A percentile compares a stretch with the other conserved stretches of the same genome.
phyloP scores from a whole-genome alignment of 177 flowering plant genomes.

The Vitis hybrid region DNA sequence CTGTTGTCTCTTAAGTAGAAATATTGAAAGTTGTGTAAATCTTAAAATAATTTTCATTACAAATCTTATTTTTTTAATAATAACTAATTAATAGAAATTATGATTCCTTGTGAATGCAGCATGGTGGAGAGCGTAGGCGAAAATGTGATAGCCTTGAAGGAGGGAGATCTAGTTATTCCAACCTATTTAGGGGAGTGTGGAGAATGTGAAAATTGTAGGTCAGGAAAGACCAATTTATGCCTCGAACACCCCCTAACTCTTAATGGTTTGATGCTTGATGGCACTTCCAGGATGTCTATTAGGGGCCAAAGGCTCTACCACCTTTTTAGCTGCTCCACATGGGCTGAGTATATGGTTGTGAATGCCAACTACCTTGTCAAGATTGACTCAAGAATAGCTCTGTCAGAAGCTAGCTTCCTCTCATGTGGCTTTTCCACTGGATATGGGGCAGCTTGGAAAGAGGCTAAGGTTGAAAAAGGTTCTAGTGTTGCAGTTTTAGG shows the following conservation, averaged over 20 bases:
- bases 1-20: too few species aligned
- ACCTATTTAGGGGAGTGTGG: constrained; percentile 39
- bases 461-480: constrained; percentile 27
- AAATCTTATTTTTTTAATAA: too few species aligned
- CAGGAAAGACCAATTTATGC: constrained; percentile 45
- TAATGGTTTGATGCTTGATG: constrained; percentile 40
- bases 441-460: constrained; percentile 43
- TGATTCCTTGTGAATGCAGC: constrained; percentile 16
- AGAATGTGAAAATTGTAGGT: constrained; percentile 42
- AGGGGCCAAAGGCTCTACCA: constrained; percentile 41
- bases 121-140: constrained; percentile 52
- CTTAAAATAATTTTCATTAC: too few species aligned
- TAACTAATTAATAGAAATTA: too few species aligned
- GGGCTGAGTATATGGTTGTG: constrained; percentile 47
- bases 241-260: constrained; percentile 20
- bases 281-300: constrained; percentile 33
- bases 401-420: constrained; percentile 36
- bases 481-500: constrained; percentile 45
- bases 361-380: constrained; percentile 32
- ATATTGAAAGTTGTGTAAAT: too few species aligned
- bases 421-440: constrained; percentile 54
- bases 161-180: constrained; percentile 57
- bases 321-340: constrained; percentile 36
- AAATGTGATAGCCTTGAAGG: constrained; percentile 32
- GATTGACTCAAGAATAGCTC: constrained; percentile 24